Evolutionary conservation across 805 yeast genomes (phyloP), one percentile per base, ranked within the genome.

Genomic region (Metschnikowia reukaufii): DNA sequence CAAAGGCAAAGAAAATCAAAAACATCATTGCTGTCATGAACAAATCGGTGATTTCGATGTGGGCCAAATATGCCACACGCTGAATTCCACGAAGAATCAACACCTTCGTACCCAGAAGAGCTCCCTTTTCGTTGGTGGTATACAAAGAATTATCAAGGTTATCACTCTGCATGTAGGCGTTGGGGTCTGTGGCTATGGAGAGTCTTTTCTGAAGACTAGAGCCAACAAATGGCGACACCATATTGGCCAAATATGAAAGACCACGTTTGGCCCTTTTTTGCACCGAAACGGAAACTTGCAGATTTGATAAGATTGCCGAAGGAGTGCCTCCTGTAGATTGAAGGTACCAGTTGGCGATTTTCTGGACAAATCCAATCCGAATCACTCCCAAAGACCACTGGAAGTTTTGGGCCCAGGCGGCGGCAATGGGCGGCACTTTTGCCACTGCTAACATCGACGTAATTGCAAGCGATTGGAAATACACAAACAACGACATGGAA

Each of bases 331-430:
- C 97, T 1, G 99, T 94, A 6, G 96, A 73, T 69, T 92, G 97
- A 43, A 92, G 84, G 65, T 92, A 92, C 99, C 99, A 92, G 64
- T 84, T 80, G 54, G 94, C 85, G 52, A 89, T 86, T 36, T 74
- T 65, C 65, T 91, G 97, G 81, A 92, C 85, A 60, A 90, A 88
- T 12, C 68, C 66, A 6, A 83, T 81, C 44, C 78, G 77, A 58
- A 94, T 87, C 54, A 92, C 84, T 39, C 99, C 99, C 79, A 92
- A 79, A 1, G 97, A 83, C 98, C 98, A 92, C 67, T 82, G 83
- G 74, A 94, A 94, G 71, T 92, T 94, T 68, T 92, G 96, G 27
- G 95, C 83, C 99, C 99, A 92, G 2, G 98, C 91, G 2, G 96
- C 89, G 4, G 97, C 98, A 56, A 94, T 91, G 2, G 99, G 99